These are phyloP conservation scores for Microcyclospora pomicola DNA, from an alignment of 2,329 filamentous ascomycete genomes.

Conservation along the genomic window DNA sequence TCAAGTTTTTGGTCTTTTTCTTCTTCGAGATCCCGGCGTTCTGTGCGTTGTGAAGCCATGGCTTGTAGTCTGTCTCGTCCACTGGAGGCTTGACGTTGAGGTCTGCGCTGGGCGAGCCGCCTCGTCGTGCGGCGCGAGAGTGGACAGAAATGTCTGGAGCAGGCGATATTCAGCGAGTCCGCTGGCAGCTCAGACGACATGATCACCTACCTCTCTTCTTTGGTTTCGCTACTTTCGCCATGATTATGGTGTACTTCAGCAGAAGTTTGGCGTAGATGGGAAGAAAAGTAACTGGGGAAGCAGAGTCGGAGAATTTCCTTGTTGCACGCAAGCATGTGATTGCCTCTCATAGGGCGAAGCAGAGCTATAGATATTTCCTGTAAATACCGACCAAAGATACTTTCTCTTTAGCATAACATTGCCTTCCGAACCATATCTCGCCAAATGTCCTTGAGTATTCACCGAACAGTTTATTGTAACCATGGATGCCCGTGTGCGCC, in stretches of 20 bases:
- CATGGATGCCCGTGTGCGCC: constrained; percentile 13
- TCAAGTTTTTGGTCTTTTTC: constrained; percentile 41
- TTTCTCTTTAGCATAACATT: too few relatives aligned
- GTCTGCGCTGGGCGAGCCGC: constrained; percentile 43
- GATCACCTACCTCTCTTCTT: constrained; percentile 28
- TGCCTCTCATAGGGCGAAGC: too few relatives aligned
- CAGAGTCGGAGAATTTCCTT: neutral
- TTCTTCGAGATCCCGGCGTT: constrained; percentile 58
- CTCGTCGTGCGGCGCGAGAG: constrained; percentile 62
- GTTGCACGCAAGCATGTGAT: too few relatives aligned
- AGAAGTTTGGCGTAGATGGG: neutral
- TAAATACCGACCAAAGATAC: too few relatives aligned
- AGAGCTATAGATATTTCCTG: too few relatives aligned
- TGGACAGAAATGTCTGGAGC: constrained; percentile 47
- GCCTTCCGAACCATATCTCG: too few relatives aligned
- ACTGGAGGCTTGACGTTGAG: constrained; percentile 29
- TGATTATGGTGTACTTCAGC: constrained; percentile 7
- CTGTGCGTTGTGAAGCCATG: constrained; percentile 56
- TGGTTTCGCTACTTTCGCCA: constrained; percentile 34
- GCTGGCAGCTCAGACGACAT: too few relatives aligned
- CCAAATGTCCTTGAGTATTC: too few relatives aligned
- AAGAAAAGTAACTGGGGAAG: neutral
- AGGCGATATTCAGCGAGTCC: constrained; percentile 5
- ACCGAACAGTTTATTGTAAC: neutral
- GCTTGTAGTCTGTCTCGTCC: constrained; percentile 37